Percentiles rank a stretch among this genome's conserved stretches.
Evolutionary conservation across 202 grass and related monocot species (phyloP).

Genomic region (Digitaria exilis): DNA sequence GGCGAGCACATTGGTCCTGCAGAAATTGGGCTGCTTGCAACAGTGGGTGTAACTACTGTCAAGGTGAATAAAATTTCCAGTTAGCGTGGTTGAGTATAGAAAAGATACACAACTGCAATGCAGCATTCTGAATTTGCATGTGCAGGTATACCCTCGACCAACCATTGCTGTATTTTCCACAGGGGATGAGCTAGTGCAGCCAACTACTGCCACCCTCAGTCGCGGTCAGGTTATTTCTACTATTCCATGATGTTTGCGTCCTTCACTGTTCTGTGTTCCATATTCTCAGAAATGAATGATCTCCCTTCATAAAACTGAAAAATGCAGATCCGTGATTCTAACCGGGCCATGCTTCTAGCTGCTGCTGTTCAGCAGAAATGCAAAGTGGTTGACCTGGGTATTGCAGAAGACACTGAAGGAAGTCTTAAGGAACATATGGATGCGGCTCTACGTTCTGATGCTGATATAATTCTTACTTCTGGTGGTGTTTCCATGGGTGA

Average conservation of each 20-base stretch:
- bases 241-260: background rate
- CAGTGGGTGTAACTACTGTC: slow-evolving; percentile 69
- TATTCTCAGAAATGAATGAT: slow-evolving; percentile 17
- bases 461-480: slow-evolving; percentile 89
- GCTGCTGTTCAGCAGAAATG: slow-evolving; percentile 84
- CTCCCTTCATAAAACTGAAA: slow-evolving; percentile 22
- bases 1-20: slow-evolving; percentile 80
- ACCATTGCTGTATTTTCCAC: slow-evolving; percentile 85
- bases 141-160: slow-evolving; percentile 74
- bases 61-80: slow-evolving; percentile 49
- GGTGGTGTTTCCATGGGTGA: slow-evolving; percentile 98
- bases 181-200: slow-evolving; percentile 84
- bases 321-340: slow-evolving; percentile 95
- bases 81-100: background rate
- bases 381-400: slow-evolving; percentile 85
- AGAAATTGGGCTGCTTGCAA: slow-evolving; percentile 87
- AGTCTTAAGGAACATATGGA: slow-evolving; percentile 64
- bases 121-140: slow-evolving; percentile 20
- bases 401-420: slow-evolving; percentile 81
- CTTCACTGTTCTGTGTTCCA: background rate
- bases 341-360: slow-evolving; percentile 84
- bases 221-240: slow-evolving; percentile 79
- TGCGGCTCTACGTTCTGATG: slow-evolving; percentile 61
- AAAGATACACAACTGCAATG: background rate
- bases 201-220: slow-evolving; percentile 66